Evolutionary conservation across 116 monocot species (phyloP), one percentile per base, ranked within the genome.

Genomic region (Iris pallida): DNA sequence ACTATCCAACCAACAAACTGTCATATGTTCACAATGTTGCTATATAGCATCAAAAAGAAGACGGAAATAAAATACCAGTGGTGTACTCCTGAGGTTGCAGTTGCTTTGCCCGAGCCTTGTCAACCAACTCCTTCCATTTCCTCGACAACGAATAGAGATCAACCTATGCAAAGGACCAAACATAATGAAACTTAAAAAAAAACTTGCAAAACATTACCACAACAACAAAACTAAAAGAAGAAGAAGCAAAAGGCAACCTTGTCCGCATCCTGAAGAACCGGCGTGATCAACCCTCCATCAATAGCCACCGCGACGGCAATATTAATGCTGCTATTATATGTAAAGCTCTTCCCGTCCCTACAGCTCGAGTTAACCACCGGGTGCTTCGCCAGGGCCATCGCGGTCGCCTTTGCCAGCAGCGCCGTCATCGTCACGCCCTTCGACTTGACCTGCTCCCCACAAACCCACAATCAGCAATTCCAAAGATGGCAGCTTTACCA

Each of bases 1-100:
- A 48, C 49, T 4, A 51, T 0, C 49, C 49, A 9, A 51, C 49
- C 13, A 51, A 7, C 49, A 51, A 51, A 13, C 49, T 51, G 13
- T 51, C 49, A 51, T 9, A 48, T 51, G 49, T 51, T 51, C 7
- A 7, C 4, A 51, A 9, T 51, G 13, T 51, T 13, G 13, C 49
- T 9, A 51, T 51, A 9, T 51, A 51, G 1, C 0, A 51, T 7
- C 13, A 51, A 9, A 51, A 13, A 51, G 13, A 51, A 1, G 13
- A 13, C 11, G 4, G 49, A 51, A 15, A 8, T 42, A 59, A 55
- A 57, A 18, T 83, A 88, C 92, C 92, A 45, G 89, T 72, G 53
- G 16, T 92, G 75, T 92, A 86, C 72, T 92, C 92, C 16, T 88
- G 82, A 65, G 92, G 85, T 59, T 88, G 89, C 56, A 92, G 81